Evolutionary conservation across 345 rosid species (phyloP).

Genomic region (Citrus australasica): DNA sequence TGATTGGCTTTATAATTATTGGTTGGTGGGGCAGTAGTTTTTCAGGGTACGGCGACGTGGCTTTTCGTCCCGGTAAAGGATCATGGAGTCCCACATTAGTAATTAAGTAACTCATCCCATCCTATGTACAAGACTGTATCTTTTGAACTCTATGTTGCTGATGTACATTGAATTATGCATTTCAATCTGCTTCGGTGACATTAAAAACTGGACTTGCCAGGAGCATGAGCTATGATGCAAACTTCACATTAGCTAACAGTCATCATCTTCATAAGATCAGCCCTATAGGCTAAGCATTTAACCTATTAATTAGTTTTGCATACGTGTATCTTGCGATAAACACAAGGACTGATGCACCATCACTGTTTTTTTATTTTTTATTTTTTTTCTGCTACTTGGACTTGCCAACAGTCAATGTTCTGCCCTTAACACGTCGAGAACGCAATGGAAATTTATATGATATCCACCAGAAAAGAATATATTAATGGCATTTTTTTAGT

Average conservation of each 20-base stretch:
- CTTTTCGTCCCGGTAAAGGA: neutral
- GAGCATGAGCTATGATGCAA: neutral
- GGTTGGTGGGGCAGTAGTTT: neutral
- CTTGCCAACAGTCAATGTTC: slow-evolving; percentile 15
- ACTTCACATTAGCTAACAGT: neutral
- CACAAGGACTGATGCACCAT: neutral
- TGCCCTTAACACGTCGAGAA: neutral
- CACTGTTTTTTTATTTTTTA: neutral
- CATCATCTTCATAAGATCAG: neutral
- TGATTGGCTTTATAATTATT: slow-evolving; percentile 10
- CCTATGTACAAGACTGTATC: neutral
- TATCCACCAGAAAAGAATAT: neutral
- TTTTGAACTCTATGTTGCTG: too few relatives aligned
- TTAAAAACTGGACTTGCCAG: neutral
- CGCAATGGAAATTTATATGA: neutral
- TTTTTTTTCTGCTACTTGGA: neutral
- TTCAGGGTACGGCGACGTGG: slow-evolving; percentile 22
- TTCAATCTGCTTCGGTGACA: neutral
- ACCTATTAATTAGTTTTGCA: neutral
- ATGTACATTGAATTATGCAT: neutral
- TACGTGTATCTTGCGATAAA: neutral
- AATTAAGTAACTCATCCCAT: too few relatives aligned
- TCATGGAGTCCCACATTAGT: too few relatives aligned
- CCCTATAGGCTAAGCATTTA: neutral
- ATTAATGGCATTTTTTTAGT: neutral